Conservation (phyloP, 73 alveolate genomes). For the Paramecium bursaria region DNA sequence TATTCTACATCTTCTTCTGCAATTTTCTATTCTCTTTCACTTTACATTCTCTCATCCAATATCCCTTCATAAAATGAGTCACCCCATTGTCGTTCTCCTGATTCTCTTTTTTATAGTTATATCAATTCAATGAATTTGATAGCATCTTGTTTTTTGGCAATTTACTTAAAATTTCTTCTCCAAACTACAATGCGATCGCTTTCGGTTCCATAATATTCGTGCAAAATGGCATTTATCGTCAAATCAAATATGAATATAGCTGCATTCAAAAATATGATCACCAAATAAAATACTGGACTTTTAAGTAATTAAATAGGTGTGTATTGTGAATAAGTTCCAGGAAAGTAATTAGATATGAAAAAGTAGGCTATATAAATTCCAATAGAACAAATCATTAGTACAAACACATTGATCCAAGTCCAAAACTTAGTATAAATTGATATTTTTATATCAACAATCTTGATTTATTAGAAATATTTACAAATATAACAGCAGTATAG, state of each 20-base stretch:
- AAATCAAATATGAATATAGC: constrained; percentile 56
- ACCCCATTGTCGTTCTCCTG: constrained; percentile 52
- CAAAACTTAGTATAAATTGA: constrained; percentile 69
- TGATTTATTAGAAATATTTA: neutral
- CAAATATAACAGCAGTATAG: constrained; percentile 76
- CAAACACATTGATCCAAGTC: constrained; percentile 67
- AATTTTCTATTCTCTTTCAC: neutral
- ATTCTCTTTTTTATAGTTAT: constrained; percentile 25
- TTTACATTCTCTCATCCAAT: constrained; percentile 16
- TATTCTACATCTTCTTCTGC: no score
- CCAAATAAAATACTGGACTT: constrained; percentile 50
- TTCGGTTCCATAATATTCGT: constrained; percentile 45
- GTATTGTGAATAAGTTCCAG: constrained; percentile 38
- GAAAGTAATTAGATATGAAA: constrained; percentile 68
- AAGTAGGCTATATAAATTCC: constrained; percentile 72
- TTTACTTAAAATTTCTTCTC: constrained; percentile 38
- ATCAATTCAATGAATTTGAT: constrained; percentile 22
- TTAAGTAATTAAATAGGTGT: constrained; percentile 56
- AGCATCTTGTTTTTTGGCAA: constrained; percentile 26
- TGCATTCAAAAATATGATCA: constrained; percentile 33
- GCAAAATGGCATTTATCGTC: constrained; percentile 28
- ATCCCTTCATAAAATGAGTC: constrained; percentile 33
- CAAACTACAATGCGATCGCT: constrained; percentile 12
- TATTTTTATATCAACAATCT: constrained; percentile 73
- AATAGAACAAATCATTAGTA: constrained; percentile 63